Evolutionary conservation across 306 rosid genomes (phyloP), one percentile per base, ranked within the genome.

Genomic region (Pachyrhizus erosus): DNA sequence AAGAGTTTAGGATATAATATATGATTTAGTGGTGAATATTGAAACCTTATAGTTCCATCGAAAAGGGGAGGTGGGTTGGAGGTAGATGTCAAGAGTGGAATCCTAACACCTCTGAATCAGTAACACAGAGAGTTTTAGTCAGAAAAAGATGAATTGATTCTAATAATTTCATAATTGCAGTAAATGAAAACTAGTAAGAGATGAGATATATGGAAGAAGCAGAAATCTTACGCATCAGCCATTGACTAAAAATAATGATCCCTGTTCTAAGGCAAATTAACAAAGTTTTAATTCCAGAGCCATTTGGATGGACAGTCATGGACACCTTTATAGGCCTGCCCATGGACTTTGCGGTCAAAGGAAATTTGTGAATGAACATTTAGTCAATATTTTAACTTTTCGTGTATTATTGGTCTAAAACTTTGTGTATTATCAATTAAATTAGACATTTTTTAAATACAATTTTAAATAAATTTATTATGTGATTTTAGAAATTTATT

Each of bases 11-110:
- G 14, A 52, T n/a, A 6, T 0, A 48, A 48, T 27, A 27, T 27
- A 27, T 3, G 39, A 4, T 3, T 34, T 7, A 55, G 29, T 18
- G 27, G 27, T 55, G 37, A 61, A 61, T 26, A n/a, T n/a, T n/a
- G 11, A 31, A 60, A 64, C 70, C 70, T 64, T 3, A 45, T 31
- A 31, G 70, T 64, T 64, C 70, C 70, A 64, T 64, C 45, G 21
- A 64, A 64, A 15, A 64, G 45, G 4, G 45, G 24, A 15, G 45
- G 70, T 14, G 70, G 70, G 20, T 64, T 8, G 45, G 70, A 64
- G 12, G 45, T 64, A 7, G 45, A 61, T 24, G 18, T 11, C 18
- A 61, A 23, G 33, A 33, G 65, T 0, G 33, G 65, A 57, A 10
- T 57, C 27, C 65, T 21, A 57, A 57, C 65, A 21, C 65, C 29